phyloP scores from a whole-genome alignment of 495 filamentous ascomycete species.

The Sordaria brevicollis region DNA sequence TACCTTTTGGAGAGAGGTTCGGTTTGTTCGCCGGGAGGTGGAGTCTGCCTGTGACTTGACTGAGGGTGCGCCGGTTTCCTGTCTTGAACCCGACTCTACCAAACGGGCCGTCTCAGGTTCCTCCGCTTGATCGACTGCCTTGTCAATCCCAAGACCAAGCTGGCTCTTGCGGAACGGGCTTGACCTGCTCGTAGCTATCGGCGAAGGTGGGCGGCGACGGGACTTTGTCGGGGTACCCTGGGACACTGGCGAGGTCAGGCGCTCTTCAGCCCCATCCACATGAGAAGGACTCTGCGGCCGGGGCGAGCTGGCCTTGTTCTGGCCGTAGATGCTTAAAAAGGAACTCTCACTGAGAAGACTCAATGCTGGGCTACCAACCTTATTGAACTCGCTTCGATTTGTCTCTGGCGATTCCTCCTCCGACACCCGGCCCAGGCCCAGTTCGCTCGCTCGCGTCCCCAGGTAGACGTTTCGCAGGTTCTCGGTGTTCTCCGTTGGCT shows the following conservation, averaged over 20 bases:
- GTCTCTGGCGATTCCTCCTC: slow-evolving; percentile 25
- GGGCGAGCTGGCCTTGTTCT: slow-evolving; percentile 18
- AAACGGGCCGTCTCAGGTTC: background rate
- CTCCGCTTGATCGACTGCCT: background rate
- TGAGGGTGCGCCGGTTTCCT: background rate
- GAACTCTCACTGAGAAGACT: slow-evolving; percentile 75
- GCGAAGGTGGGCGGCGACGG: slow-evolving; percentile 8
- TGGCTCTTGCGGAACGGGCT: slow-evolving; percentile 24
- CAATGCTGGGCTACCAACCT: slow-evolving; percentile 50
- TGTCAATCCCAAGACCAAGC: background rate
- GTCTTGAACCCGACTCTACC: background rate
- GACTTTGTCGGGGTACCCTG: slow-evolving; percentile 10
- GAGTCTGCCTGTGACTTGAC: background rate
- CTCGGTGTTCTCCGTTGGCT: slow-evolving; percentile 50
- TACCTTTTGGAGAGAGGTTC: slow-evolving; percentile 21
- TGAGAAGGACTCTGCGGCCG: background rate
- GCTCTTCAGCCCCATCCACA: slow-evolving; percentile 18
- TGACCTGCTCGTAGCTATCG: slow-evolving; percentile 5
- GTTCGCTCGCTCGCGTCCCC: slow-evolving; percentile 33
- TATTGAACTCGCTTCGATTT: slow-evolving; percentile 18
- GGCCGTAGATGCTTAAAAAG: slow-evolving; percentile 57
- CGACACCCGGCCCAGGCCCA: slow-evolving; percentile 27
- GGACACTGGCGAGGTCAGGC: slow-evolving; percentile 3
- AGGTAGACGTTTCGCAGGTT: slow-evolving; percentile 56
- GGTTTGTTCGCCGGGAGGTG: background rate